Evolutionary conservation across 805 yeast genomes (phyloP), one percentile per base, ranked within the genome.

Genomic region (Zygosaccharomyces bailii): DNA sequence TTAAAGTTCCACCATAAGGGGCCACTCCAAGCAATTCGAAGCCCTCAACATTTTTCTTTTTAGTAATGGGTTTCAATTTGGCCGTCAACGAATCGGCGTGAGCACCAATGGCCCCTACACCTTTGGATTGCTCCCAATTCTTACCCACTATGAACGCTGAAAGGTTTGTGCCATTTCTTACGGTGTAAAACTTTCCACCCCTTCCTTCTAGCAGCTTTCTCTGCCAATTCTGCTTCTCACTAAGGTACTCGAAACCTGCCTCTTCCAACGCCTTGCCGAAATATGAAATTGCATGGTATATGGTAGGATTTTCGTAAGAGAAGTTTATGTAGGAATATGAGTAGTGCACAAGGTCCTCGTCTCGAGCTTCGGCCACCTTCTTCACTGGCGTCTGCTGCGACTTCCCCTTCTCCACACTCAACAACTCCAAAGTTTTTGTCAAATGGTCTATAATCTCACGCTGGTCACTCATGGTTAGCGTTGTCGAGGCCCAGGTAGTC

Each of bases 21-120:
- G 95, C 91, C 31, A 85, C 87, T 4, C 95, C 96, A 23, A 87
- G 69, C 38, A 83, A 66, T 52, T 84, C 86, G 63, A 76, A 87
- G 23, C 95, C 95, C 45, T 84, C 89, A 11, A 81, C 78, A 7
- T 72, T 67, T 5, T 61, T 58, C 58, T 82, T 83, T 48, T 70
- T 70, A 11, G 91, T 82, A 41, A 73, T 69, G 1, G 96, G 96
- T 68, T 87, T 87, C 59, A 87, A 71, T 48, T 76, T 72, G 4
- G 76, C 78, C 10, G 87, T 74, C 49, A 86, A 68, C 0, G 91
- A 75, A 65, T 87, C 96, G 37, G 82, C 75, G 65, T 86, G 95
- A n/a, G 81, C 68, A 3, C 86, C 93, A 51, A 83, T 74, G 38
- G 79, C 72, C 38, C 87, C 93, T 1, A 81, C 79, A 45, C 88